phyloP scores from a whole-genome alignment of 2,329 filamentous ascomycete genomes.

The Microdochium trichocladiopsis region DNA sequence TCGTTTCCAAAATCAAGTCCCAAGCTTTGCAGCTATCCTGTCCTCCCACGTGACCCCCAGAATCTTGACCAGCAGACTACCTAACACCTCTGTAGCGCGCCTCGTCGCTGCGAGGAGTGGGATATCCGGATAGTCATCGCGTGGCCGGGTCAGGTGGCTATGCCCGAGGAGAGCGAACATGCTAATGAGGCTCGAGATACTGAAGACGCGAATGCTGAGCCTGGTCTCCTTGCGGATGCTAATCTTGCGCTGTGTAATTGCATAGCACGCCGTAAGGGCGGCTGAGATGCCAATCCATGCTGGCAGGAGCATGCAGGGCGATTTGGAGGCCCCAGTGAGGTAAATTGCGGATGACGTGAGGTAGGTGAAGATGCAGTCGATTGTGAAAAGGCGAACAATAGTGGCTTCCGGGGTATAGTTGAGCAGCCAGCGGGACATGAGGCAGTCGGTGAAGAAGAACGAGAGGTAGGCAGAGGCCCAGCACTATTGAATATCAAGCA shows the following conservation, averaged over 20 bases:
- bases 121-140: slow-evolving; percentile 51
- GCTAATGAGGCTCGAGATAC: slow-evolving; percentile 68
- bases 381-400: slow-evolving; percentile 70
- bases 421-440: slow-evolving; percentile 81
- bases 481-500: slow-evolving; percentile 44
- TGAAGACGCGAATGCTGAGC: slow-evolving; percentile 71
- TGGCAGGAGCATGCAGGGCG: slow-evolving; percentile 64
- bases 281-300: slow-evolving; percentile 75
- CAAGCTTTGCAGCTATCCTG: neutral
- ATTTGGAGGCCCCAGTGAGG: slow-evolving; percentile 61
- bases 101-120: slow-evolving; percentile 14
- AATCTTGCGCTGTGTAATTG: slow-evolving; percentile 70
- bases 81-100: slow-evolving; percentile 11
- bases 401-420: slow-evolving; percentile 79
- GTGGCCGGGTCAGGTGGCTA: slow-evolving; percentile 54
- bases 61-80: slow-evolving; percentile 14
- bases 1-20: too few species aligned
- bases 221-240: slow-evolving; percentile 75
- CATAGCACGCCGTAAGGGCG: slow-evolving; percentile 67
- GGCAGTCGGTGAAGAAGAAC: slow-evolving; percentile 77
- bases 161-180: slow-evolving; percentile 64
- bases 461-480: slow-evolving; percentile 70
- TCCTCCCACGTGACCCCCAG: slow-evolving; percentile 16
- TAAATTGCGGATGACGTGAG: slow-evolving; percentile 66
- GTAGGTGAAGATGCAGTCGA: slow-evolving; percentile 69